Conservation (phyloP, 176 grass and related monocot genomes). For the Bromus sterilis region DNA sequence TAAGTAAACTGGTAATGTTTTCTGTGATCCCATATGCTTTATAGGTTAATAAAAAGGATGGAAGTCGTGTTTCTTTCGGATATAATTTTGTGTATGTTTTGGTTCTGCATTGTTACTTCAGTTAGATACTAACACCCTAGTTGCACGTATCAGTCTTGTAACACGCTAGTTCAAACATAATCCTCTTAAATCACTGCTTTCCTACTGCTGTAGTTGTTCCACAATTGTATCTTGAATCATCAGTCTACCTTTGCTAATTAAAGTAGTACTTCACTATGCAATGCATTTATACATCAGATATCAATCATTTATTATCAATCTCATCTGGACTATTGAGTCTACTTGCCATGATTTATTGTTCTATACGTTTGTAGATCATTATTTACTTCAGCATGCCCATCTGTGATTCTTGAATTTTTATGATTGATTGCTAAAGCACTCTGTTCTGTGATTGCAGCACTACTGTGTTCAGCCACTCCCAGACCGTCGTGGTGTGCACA, state of each 20-base stretch:
- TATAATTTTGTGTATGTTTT: not conserved
- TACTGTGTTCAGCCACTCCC: constrained; percentile 83
- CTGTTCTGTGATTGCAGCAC: constrained; percentile 27
- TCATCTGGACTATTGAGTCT: not conserved
- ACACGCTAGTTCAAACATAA: not conserved
- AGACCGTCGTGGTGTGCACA: constrained; percentile 58
- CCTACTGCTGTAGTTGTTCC: not conserved
- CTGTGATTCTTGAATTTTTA: not conserved
- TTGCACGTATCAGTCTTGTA: not conserved
- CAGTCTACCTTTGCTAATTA: not conserved
- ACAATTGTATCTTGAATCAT: not conserved
- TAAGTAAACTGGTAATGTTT: not conserved
- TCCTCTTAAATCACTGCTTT: not conserved
- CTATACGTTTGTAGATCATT: not conserved
- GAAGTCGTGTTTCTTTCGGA: not conserved
- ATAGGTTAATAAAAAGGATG: not conserved
- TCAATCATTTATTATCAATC: not conserved
- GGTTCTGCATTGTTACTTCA: not conserved
- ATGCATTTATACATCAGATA: not conserved
- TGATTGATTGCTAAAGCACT: not conserved
- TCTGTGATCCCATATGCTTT: not conserved
- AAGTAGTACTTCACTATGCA: not conserved
- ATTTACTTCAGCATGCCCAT: not conserved
- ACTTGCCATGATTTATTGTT: not conserved
- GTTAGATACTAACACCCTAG: not conserved